Conservation (phyloP, 1,139 yeast genomes). For the Eremothecium gossypii region DNA sequence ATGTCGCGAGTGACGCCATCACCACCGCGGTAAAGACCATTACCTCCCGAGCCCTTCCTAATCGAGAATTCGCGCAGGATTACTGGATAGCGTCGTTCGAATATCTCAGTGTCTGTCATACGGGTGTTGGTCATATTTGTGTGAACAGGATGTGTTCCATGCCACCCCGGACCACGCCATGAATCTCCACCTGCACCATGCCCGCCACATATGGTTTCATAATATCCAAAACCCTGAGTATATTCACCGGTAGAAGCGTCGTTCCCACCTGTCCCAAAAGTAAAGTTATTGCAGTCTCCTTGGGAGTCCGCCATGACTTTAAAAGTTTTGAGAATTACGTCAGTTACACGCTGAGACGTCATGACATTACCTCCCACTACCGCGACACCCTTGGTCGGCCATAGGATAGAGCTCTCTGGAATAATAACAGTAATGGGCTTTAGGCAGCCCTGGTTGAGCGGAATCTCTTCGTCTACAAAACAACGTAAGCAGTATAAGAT, state of each 20-base stretch:
- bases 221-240: conserved; percentile 52
- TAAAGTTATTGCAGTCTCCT: conserved; percentile 65
- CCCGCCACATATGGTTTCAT: conserved; percentile 68
- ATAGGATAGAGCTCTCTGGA: conserved; percentile 59
- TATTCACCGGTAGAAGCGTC: conserved; percentile 14
- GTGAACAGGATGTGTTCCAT: conserved; percentile 57
- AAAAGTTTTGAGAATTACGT: conserved; percentile 67
- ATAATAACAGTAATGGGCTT: conserved; percentile 57
- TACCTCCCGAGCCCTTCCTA: conserved; percentile 49
- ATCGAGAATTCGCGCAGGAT: conserved; percentile 47
- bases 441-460: conserved; percentile 78
- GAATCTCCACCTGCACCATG: conserved; percentile 57
- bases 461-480: conserved; percentile 67
- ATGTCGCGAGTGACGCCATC: conserved; percentile 55
- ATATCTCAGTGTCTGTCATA: conserved; percentile 60
- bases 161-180: conserved; percentile 47
- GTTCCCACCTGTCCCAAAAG: conserved; percentile 49
- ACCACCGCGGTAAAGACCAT: conserved; percentile 48
- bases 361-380: conserved; percentile 88
- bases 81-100: conserved; percentile 60
- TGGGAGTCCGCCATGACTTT: conserved; percentile 72
- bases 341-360: conserved; percentile 77
- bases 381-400: conserved; percentile 71
- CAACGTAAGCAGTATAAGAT: conserved; percentile 70
- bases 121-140: conserved; percentile 66